Base-by-base conservation (phyloP, 441 rosid species). In the Brassica balearica region DNA sequence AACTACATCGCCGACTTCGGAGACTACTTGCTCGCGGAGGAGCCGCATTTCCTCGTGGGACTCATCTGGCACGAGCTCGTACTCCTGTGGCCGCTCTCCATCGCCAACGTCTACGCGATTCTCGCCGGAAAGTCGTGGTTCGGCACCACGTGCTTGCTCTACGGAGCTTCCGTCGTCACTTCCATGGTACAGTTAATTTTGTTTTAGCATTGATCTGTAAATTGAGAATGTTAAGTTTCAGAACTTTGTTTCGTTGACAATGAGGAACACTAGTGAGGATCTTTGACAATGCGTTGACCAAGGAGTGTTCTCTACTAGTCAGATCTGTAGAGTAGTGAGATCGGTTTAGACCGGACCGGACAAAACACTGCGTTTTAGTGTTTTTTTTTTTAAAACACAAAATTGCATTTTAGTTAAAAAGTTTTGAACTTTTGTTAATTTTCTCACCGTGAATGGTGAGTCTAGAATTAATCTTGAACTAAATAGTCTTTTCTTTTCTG, bases 11-110 rank as follows among this genome's bases (percentile, higher is more conserved):
- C 70, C 14, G 82, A 85, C 38, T 88, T 69, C 55, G 91, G 87
- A 12, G 97, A 95, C 71, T 95, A 85, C 72, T 80, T 93, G 15
- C 6, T 88, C 34, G 43, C 59, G 64, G 97, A 93, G 82, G 90
- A 88, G 80, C 98, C 97, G 5, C 82, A 75, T 80, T 95, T 93
- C 88, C 84, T 90, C 77, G 88, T 89, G 3, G 96, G 91, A 2
- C 23, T 90, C 14, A 84, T 87, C 3, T 90, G 97, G 97, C 82
- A 87, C 11, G 94, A 91, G 84, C 87, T 92, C 22, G 17, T 91
- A 7, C 84, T 92, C 70, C 89, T 83, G 5, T 95, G 98, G 94
- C 97, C 98, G 8, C 97, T 92, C 65, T 73, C 89, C 3, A 60
- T 93, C 46, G 59, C 88, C 63, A 92, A 85, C 68, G 72, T 91